phyloP scores from a whole-genome alignment of 441 rosid genomes.

The Aleurites moluccanus region DNA sequence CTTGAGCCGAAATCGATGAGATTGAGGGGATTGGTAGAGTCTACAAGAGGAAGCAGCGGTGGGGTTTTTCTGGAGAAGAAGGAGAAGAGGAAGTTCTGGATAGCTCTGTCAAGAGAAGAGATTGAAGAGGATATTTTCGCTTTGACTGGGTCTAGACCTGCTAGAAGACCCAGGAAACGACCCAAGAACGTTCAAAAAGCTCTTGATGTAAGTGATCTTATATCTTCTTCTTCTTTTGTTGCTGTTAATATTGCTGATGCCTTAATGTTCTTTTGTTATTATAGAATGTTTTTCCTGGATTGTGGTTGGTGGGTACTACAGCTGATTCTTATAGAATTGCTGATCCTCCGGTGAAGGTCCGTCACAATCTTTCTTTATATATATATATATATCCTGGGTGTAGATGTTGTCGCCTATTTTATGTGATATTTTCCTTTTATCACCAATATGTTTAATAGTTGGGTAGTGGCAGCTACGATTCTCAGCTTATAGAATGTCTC shows the following conservation, averaged over 20 bases:
- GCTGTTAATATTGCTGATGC: neutral
- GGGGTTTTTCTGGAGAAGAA: conserved; percentile 50
- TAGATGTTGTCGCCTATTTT: too few species aligned
- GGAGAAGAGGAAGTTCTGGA: conserved; percentile 71
- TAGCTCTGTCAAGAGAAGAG: conserved; percentile 73
- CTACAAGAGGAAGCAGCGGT: conserved; percentile 43
- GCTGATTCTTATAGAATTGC: conserved; percentile 64
- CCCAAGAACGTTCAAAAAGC: conserved; percentile 68
- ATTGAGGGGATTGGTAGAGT: conserved; percentile 54
- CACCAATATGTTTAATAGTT: too few species aligned
- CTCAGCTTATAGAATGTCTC: too few species aligned
- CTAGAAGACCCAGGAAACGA: conserved; percentile 73
- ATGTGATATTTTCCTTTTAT: too few species aligned
- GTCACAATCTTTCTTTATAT: neutral
- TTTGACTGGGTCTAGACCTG: conserved; percentile 76
- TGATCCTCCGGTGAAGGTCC: conserved; percentile 64
- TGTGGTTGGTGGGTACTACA: conserved; percentile 75
- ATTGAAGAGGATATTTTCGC: conserved; percentile 84
- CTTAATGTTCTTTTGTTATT: conserved; percentile 2
- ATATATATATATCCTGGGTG: neutral
- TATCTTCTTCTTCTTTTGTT: neutral
- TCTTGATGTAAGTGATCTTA: conserved; percentile 56
- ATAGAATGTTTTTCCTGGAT: conserved; percentile 71
- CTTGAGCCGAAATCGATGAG: conserved; percentile 56
- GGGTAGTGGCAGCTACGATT: too few species aligned